These are phyloP conservation scores for Ogataea methylovora DNA, from an alignment of 805 yeast genomes.

Conservation along the genomic window DNA sequence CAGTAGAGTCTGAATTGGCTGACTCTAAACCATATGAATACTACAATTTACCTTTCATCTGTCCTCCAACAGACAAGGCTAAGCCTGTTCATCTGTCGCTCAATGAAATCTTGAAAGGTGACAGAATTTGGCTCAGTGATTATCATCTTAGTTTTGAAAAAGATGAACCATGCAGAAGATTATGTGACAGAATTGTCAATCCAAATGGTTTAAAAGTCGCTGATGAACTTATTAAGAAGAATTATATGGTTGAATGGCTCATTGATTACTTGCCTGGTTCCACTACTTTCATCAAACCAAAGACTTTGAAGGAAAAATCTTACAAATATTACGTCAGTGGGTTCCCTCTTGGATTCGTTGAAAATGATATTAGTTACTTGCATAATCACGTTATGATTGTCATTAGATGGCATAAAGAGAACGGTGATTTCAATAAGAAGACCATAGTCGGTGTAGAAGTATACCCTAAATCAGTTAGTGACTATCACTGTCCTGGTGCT, in stretches of 20 bases:
- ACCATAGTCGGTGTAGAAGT: slow-evolving; percentile 86
- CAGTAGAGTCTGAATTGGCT: slow-evolving; percentile 70
- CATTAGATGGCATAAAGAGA: slow-evolving; percentile 56
- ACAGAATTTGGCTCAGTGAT: slow-evolving; percentile 69
- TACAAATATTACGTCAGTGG: slow-evolving; percentile 76
- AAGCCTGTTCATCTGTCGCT: slow-evolving; percentile 61
- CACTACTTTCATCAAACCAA: slow-evolving; percentile 62
- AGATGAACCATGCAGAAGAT: slow-evolving; percentile 57
- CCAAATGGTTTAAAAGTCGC: slow-evolving; percentile 48
- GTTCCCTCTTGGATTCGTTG: slow-evolving; percentile 72
- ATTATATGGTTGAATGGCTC: slow-evolving; percentile 78
- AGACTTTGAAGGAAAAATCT: slow-evolving; percentile 36
- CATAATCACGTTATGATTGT: slow-evolving; percentile 81
- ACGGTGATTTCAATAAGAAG: slow-evolving; percentile 28
- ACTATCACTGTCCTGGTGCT: slow-evolving; percentile 68
- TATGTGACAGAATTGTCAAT: slow-evolving; percentile 62
- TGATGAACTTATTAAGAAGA: slow-evolving; percentile 51
- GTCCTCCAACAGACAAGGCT: slow-evolving; percentile 53
- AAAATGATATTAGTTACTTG: slow-evolving; percentile 50
- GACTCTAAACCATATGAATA: slow-evolving; percentile 74
- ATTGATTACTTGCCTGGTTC: slow-evolving; percentile 85
- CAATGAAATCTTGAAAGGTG: slow-evolving; percentile 76
- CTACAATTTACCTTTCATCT: slow-evolving; percentile 71
- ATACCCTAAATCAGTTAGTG: slow-evolving; percentile 73
- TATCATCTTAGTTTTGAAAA: slow-evolving; percentile 55